Evolutionary conservation across 2,329 filamentous ascomycete genomes (phyloP).

Genomic region (Aspergillus candidus): DNA sequence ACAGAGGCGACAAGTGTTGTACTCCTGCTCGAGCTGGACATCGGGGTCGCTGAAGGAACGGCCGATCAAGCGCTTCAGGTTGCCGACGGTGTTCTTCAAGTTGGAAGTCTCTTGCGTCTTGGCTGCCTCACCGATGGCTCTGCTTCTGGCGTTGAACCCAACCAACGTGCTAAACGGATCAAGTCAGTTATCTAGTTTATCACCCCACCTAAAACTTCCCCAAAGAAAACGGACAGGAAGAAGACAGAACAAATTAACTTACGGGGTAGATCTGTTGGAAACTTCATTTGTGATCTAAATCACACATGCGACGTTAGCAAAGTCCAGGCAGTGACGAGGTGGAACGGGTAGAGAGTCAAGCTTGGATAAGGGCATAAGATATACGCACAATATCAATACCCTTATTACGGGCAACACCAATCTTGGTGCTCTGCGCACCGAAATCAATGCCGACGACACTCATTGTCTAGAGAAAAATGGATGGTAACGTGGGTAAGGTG

Average conservation of each 20-base stretch:
- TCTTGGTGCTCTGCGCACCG: conserved; percentile 92
- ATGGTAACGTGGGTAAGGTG: conserved; percentile 15
- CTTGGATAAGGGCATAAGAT: conserved; percentile 17
- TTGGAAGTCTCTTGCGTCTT: conserved; percentile 99
- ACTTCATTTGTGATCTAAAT: conserved; percentile 94
- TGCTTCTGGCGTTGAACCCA: conserved; percentile 86
- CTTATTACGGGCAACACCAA: conserved; percentile 95
- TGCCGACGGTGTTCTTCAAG: conserved; percentile 96
- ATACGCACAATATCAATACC: conserved; percentile 95
- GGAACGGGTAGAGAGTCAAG: conserved; percentile 8
- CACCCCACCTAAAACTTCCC: conserved; percentile 4
- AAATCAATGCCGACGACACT: conserved; percentile 79
- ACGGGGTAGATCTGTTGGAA: conserved; percentile 96
- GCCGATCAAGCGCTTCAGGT: conserved; percentile 86
- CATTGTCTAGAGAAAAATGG: conserved; percentile 41
- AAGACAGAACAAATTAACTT: conserved; percentile 44
- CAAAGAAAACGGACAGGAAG: conserved; percentile 4
- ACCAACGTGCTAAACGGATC: conserved; percentile 66
- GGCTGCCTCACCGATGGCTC: conserved; percentile 89
- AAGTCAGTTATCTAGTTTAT: conserved; percentile 10
- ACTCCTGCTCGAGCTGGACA: conserved; percentile 86
- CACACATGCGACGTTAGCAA: conserved; percentile 13
- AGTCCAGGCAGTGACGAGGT: conserved; percentile 2
- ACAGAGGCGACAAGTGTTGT: conserved; percentile 75
- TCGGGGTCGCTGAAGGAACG: conserved; percentile 84